Base-by-base conservation (phyloP, 169 alveolate species). In the Hepatocystis sp. region DNA sequence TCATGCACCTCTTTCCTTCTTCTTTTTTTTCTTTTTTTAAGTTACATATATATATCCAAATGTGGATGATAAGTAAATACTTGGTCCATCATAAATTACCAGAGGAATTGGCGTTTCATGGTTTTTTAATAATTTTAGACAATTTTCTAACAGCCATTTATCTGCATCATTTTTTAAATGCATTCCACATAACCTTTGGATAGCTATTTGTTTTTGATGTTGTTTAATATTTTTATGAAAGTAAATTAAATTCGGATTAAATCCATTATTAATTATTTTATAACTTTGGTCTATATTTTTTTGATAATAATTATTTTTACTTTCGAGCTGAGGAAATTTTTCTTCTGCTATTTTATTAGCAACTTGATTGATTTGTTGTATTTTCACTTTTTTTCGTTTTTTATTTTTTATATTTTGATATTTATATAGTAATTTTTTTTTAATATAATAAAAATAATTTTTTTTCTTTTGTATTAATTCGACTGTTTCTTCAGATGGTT, bases 121-220 rank as follows among this genome's bases (percentile, higher is more conserved):
- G 49, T 81, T 81, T 81, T 81, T 81, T 39, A 81, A 63, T 28
- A 81, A 42, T 49, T 81, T 81, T 17, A 81, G 61, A 46, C 89
- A 81, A n/a, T 61, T 61, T 52, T 81, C 89, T 49, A 81, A 46
- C 32, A 81, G 51, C 89, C 89, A 81, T 32, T 51, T 81, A 49
- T 81, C 89, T 11, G 89, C 89, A 51, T 81, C 89, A 63, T 81
- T 84, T 19, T 61, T 60, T 53, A 81, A 81, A 66, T 81, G 19
- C 46, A 81, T 47, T 28, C 89, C 89, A 64, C 89, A 81, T 61
- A 81, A 13, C 60, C 63, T 81, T 63, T 27, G 68, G 11, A 81
- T 40, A 1, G 68, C 89, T 55, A 17, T 61, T 61, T 21, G 39
- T 63, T 81, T 81, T 61, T 63, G 47, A 0, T 81, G 51, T 34